Evolutionary conservation across 106 monocot genomes (phyloP), one percentile per base, ranked within the genome.

Genomic region (Narthecium ossifragum): DNA sequence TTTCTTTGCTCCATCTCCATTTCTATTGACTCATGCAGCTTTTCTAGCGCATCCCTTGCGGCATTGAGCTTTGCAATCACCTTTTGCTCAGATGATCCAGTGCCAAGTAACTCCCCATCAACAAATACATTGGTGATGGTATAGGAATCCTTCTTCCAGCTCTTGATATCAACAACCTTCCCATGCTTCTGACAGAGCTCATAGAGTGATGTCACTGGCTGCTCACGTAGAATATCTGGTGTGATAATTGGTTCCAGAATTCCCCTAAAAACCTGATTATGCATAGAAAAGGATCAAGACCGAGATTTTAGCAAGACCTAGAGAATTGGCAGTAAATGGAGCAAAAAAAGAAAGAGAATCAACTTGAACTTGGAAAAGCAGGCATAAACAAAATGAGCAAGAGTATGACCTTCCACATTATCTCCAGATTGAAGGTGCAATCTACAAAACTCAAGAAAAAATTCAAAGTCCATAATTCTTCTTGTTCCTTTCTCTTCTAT

Each of bases 351-450:
- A 56, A 32, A 31, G 13, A 56, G 7, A 31, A 32, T 30, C 10
- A 6, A 17, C 2, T 7, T 13, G 51, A 24, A 6, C 18, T 48
- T 4, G 47, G 6, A 54, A 34, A 5, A 7, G n/a, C n/a, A n/a
- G n/a, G n/a, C n/a, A n/a, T n/a, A n/a, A n/a, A n/a, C n/a, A n/a
- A n/a, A n/a, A n/a, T n/a, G n/a, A n/a, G n/a, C n/a, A n/a, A n/a
- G n/a, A n/a, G n/a, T 40, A 60, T 1, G 26, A 78, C 78, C 69
- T 37, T 70, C 88, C 83, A 88, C 13, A 61, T 48, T 46, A 6
- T 27, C 52, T 67, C 66, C 3, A 88, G 79, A 34, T 88, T 36
- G 23, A 80, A 83, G 17, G 63, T 31, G 63, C 73, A 76, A 29
- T 83, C 88, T 12, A n/a, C n/a, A n/a, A n/a, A n/a, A n/a, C n/a